A percentile compares a stretch with the other conserved stretches of the same genome.
phyloP scores from a whole-genome alignment of 164 flowering plant species.

The Vitis riparia region DNA sequence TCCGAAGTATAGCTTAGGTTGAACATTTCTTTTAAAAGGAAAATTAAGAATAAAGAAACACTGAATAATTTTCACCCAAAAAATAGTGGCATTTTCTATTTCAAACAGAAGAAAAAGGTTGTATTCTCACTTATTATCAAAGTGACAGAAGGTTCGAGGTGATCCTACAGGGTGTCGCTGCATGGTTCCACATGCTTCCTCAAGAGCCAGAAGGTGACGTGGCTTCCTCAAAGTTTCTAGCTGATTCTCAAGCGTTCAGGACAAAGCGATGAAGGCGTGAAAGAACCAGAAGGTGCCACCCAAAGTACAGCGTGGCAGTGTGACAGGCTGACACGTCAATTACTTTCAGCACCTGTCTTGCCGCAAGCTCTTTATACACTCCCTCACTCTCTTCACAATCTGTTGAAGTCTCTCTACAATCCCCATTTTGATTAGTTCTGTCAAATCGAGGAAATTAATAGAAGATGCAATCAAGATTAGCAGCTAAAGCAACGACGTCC shows the following conservation, averaged over 20 bases:
- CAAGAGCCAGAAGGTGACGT: neutral
- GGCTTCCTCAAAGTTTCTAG: neutral
- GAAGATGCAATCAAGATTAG: slow-evolving; percentile 12
- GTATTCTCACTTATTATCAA: no score
- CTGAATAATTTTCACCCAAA: no score
- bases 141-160: no score
- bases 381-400: neutral
- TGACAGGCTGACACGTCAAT: slow-evolving; percentile 7
- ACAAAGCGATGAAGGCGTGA: neutral
- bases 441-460: neutral
- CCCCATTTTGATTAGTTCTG: neutral
- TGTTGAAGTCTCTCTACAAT: neutral
- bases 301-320: neutral
- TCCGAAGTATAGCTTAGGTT: no score
- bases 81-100: no score
- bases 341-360: neutral
- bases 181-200: no score
- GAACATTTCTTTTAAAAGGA: no score
- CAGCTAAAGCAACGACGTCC: slow-evolving; percentile 6
- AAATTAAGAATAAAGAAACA: no score
- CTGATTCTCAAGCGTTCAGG: neutral
- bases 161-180: no score
- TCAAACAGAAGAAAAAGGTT: no score
- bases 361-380: neutral
- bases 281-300: slow-evolving; percentile 2